Conservation (phyloP, 495 filamentous ascomycete genomes). For the Halenospora varia region DNA sequence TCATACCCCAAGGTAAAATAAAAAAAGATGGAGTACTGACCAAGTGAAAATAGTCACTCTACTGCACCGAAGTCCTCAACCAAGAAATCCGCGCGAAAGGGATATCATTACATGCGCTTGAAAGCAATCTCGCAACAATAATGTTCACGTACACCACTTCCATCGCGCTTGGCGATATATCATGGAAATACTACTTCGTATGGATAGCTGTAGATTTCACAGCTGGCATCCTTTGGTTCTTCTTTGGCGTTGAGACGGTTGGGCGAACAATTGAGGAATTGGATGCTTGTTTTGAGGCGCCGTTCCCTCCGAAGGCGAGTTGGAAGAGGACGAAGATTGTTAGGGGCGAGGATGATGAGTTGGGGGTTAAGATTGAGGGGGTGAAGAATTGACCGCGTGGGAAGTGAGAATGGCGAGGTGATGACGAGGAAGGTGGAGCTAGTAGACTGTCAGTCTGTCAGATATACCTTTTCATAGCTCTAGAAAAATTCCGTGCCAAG, state of each 20-base stretch:
- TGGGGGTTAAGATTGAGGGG: not conserved
- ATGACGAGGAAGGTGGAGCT: too few species aligned
- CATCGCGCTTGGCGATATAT: slow-evolving; percentile 9
- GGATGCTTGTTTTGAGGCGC: slow-evolving; percentile 12
- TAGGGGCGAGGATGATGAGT: slow-evolving; percentile 1
- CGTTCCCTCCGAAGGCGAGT: slow-evolving; percentile 3
- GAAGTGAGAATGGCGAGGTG: too few species aligned
- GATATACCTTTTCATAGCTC: too few species aligned
- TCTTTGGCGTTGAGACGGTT: slow-evolving; percentile 12
- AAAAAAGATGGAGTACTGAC: not conserved
- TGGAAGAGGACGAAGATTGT: slow-evolving; percentile 10
- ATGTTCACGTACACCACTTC: slow-evolving; percentile 9
- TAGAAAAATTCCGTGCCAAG: too few species aligned
- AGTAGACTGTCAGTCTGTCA: too few species aligned
- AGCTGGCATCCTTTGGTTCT: slow-evolving; percentile 8
- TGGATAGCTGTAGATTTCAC: slow-evolving; percentile 12
- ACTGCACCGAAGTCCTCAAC: slow-evolving; percentile 9
- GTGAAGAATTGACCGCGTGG: too few species aligned
- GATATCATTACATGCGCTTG: slow-evolving; percentile 6
- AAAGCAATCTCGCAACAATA: slow-evolving; percentile 9
- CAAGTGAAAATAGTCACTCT: slow-evolving; percentile 3
- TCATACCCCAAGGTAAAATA: not conserved
- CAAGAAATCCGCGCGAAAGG: slow-evolving; percentile 10
- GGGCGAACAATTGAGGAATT: slow-evolving; percentile 14
- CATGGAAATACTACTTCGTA: slow-evolving; percentile 12